Conservation (phyloP, 2,329 filamentous ascomycete species). For the Thielaviopsis populi region DNA sequence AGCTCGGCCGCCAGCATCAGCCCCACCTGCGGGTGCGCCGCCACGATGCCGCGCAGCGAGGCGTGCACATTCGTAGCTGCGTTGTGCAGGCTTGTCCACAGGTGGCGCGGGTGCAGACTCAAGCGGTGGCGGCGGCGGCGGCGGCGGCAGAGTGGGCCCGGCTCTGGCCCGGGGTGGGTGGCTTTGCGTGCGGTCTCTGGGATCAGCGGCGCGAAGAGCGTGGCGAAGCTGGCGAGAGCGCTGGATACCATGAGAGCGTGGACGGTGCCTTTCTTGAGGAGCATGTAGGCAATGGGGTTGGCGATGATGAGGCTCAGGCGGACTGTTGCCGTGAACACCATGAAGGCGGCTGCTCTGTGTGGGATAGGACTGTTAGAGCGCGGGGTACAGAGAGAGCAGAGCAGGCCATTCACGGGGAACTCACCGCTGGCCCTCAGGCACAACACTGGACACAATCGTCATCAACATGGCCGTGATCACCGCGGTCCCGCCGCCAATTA, state of each 20-base stretch:
- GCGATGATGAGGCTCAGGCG: constrained; percentile 12
- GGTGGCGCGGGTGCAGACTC: not conserved
- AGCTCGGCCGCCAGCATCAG: constrained; percentile 5
- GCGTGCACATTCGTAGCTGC: not conserved
- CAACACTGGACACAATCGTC: not conserved
- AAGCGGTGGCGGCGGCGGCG: not conserved
- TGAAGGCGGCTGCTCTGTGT: constrained; percentile 14
- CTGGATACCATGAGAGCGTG: constrained; percentile 7
- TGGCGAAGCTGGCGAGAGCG: not conserved
- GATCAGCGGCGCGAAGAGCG: constrained; percentile 4
- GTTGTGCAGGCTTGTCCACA: not conserved
- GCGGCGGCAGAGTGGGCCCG: too few species aligned
- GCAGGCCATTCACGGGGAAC: too few species aligned
- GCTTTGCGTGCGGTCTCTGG: constrained; percentile 14
- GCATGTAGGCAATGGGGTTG: constrained; percentile 17
- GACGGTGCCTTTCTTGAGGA: constrained; percentile 13
- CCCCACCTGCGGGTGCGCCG: constrained; percentile 4
- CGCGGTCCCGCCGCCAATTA: not conserved
- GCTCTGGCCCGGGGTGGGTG: too few species aligned
- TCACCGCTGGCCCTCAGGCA: not conserved
- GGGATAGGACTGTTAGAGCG: not conserved
- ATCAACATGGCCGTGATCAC: constrained; percentile 6
- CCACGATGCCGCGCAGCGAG: not conserved
- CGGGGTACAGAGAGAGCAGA: too few species aligned
- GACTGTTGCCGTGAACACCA: constrained; percentile 10